These are phyloP conservation scores for Xylariaceae sp. DNA, from an alignment of 2,329 filamentous ascomycete species.

Conservation along the genomic window DNA sequence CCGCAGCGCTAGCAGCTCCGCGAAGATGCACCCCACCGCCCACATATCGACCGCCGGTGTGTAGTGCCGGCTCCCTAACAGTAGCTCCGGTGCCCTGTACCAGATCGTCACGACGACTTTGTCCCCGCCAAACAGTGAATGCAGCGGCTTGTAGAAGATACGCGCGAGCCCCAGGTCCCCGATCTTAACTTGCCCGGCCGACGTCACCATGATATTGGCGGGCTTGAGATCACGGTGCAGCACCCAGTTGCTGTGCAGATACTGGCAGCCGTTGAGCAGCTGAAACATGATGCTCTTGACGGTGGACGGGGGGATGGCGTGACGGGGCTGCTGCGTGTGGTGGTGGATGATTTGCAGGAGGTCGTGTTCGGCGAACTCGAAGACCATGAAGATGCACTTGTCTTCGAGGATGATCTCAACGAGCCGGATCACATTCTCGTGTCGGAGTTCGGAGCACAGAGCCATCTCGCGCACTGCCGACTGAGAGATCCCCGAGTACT, in stretches of 20 bases:
- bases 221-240: slow-evolving; percentile 96
- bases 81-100: slow-evolving; percentile 93
- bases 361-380: slow-evolving; percentile 98
- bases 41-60: slow-evolving; percentile 96
- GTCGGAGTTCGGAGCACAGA: slow-evolving; percentile 86
- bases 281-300: slow-evolving; percentile 96
- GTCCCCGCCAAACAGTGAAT: slow-evolving; percentile 88
- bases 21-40: slow-evolving; percentile 98
- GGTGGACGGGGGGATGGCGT: slow-evolving; percentile 84
- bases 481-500: slow-evolving; percentile 97
- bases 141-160: slow-evolving; percentile 90
- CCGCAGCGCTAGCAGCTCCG: slow-evolving; percentile 83
- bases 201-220: slow-evolving; percentile 98
- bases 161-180: slow-evolving; percentile 91
- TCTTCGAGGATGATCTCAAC: slow-evolving; percentile 97
- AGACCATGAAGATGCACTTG: slow-evolving; percentile 99
- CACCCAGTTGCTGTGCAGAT: slow-evolving; percentile 96
- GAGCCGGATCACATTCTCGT: slow-evolving; percentile 86
- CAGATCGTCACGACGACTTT: slow-evolving; percentile 99
- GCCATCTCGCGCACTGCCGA: slow-evolving; percentile 98
- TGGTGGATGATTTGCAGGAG: slow-evolving; percentile 97
- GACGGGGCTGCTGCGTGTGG: slow-evolving; percentile 85
- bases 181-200: slow-evolving; percentile 86
- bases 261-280: slow-evolving; percentile 90
- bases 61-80: slow-evolving; percentile 93